These are phyloP conservation scores for Leccinum disarticulatum DNA, from an alignment of 768 basidiomycete genomes.

Conservation along the genomic window DNA sequence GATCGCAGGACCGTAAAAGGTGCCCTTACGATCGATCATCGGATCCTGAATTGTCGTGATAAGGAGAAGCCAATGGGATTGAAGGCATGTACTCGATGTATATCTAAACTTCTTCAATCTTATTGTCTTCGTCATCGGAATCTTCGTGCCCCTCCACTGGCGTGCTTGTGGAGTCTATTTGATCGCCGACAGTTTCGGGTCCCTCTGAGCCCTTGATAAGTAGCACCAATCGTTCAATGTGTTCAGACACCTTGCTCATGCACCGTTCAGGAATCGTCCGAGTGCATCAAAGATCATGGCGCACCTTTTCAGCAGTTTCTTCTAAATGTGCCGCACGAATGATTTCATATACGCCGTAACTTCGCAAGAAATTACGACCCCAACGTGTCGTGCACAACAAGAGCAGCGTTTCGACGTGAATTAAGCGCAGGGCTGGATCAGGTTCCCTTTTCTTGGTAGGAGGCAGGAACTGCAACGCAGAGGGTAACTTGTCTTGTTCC, in stretches of 20 bases:
- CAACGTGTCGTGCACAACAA: slow-evolving; percentile 86
- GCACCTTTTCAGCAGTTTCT: slow-evolving; percentile 77
- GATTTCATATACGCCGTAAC: slow-evolving; percentile 84
- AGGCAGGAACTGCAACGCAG: slow-evolving; percentile 85
- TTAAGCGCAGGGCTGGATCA: slow-evolving; percentile 74
- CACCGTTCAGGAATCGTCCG: background rate
- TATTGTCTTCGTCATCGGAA: slow-evolving; percentile 65
- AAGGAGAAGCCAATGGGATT: slow-evolving; percentile 9
- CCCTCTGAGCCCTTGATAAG: slow-evolving; percentile 81
- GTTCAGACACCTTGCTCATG: slow-evolving; percentile 67
- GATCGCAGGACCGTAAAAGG: background rate
- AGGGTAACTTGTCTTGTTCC: slow-evolving; percentile 87
- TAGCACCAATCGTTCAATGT: slow-evolving; percentile 84
- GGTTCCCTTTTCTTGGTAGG: slow-evolving; percentile 80
- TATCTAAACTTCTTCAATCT: slow-evolving; percentile 71
- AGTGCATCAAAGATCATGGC: slow-evolving; percentile 16
- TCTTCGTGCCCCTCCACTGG: slow-evolving; percentile 25
- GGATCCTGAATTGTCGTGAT: slow-evolving; percentile 1
- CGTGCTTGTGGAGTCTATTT: slow-evolving; percentile 27
- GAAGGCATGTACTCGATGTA: slow-evolving; percentile 16
- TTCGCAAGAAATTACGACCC: slow-evolving; percentile 80
- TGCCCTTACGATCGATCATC: slow-evolving; percentile 1
- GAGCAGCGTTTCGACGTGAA: slow-evolving; percentile 86
- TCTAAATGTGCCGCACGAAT: slow-evolving; percentile 73
- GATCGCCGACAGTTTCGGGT: slow-evolving; percentile 42